Evolutionary conservation across 2,329 filamentous ascomycete species (phyloP).

Genomic region (Arachnomyces sp.): DNA sequence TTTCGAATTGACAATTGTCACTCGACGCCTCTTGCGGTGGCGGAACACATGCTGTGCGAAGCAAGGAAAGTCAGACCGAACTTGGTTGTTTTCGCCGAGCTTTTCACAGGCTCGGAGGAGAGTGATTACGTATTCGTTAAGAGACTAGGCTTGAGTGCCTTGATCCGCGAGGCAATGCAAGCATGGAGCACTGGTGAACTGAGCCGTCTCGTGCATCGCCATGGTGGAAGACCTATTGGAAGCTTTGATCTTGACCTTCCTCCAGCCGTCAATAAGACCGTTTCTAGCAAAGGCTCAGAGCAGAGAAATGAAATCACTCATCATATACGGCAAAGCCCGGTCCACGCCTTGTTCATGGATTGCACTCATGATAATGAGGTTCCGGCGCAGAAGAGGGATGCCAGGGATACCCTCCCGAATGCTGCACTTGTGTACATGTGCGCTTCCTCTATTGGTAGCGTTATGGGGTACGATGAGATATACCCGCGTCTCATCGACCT

Average conservation of each 20-base stretch:
- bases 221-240: conserved; percentile 88
- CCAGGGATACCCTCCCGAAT: conserved; percentile 86
- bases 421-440: conserved; percentile 95
- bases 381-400: conserved; percentile 88
- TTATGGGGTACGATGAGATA: conserved; percentile 96
- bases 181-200: conserved; percentile 92
- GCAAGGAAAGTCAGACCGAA: conserved; percentile 82
- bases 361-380: conserved; percentile 98
- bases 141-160: conserved; percentile 76
- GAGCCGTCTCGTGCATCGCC: conserved; percentile 83
- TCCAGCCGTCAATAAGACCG: conserved; percentile 50
- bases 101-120: conserved; percentile 91
- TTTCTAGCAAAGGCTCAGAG: conserved; percentile 14
- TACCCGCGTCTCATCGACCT: conserved; percentile 91
- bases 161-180: conserved; percentile 97
- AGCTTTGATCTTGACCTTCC: conserved; percentile 94
- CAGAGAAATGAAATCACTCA: conserved; percentile 55
- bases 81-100: conserved; percentile 83
- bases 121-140: conserved; percentile 96
- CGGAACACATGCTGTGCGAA: conserved; percentile 88
- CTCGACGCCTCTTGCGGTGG: conserved; percentile 88
- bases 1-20: conserved; percentile 98
- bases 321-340: conserved; percentile 74
- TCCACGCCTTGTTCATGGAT: conserved; percentile 96
- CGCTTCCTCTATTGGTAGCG: conserved; percentile 84